Evolutionary conservation across 169 alveolate species (phyloP).

Genomic region (Perkinsus marinus): DNA sequence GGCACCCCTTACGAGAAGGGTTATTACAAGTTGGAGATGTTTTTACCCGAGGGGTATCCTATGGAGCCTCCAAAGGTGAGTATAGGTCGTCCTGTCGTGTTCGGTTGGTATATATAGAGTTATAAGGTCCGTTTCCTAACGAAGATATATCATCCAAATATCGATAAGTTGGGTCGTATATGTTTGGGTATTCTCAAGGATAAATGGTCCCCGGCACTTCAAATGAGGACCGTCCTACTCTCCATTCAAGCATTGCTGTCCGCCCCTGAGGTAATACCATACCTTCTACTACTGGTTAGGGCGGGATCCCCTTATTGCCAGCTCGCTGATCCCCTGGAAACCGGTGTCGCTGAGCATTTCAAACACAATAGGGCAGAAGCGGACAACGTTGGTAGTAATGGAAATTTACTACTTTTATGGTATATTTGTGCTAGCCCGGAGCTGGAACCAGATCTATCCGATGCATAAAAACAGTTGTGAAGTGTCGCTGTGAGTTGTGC

Average conservation of each 20-base stretch:
- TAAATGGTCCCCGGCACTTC: conserved; percentile 99
- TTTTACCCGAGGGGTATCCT: conserved; percentile 94
- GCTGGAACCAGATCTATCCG: neutral
- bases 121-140: conserved; percentile 67
- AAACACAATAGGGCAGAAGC: conserved; percentile 78
- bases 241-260: conserved; percentile 83
- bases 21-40: conserved; percentile 79
- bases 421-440: neutral
- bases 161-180: conserved; percentile 93
- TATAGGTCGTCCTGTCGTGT: neutral
- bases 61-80: conserved; percentile 92
- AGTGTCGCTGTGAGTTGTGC: too few relatives aligned
- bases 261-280: conserved; percentile 47
- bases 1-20: conserved; percentile 96
- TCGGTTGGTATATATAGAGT: neutral
- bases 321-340: conserved; percentile 94
- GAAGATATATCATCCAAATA: conserved; percentile 96
- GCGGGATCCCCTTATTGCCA: conserved; percentile 4
- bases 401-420: neutral
- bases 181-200: conserved; percentile 94
- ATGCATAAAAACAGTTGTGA: neutral
- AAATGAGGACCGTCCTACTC: conserved; percentile 87
- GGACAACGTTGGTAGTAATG: conserved; percentile 45
- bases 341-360: conserved; percentile 90
- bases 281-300: neutral